phyloP scores from a whole-genome alignment of 768 basidiomycete genomes.

The Termitomyces sp. region DNA sequence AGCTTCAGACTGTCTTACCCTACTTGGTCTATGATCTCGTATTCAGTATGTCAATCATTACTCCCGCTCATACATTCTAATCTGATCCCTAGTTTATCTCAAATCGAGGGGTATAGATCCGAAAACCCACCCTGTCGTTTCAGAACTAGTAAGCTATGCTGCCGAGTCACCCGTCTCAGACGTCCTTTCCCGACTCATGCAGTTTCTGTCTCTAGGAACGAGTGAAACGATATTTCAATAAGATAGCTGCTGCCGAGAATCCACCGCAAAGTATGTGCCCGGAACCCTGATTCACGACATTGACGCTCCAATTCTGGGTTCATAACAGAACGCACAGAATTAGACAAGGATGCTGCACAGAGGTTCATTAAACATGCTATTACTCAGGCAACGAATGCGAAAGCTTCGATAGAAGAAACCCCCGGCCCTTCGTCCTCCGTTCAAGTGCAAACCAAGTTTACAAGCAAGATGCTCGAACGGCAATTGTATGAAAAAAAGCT shows the following conservation, averaged over 20 bases:
- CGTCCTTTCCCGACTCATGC: background rate
- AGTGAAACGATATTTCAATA: slow-evolving; percentile 76
- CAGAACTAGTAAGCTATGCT: slow-evolving; percentile 51
- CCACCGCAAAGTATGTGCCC: slow-evolving; percentile 45
- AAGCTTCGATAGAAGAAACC: slow-evolving; percentile 28
- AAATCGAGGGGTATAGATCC: slow-evolving; percentile 79
- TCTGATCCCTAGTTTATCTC: slow-evolving; percentile 56
- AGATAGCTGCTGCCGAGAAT: slow-evolving; percentile 72
- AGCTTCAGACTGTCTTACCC: slow-evolving; percentile 72
- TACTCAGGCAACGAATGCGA: slow-evolving; percentile 45
- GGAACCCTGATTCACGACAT: background rate
- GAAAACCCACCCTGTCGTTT: slow-evolving; percentile 66
- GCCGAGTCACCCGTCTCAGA: slow-evolving; percentile 11
- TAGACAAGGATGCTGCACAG: slow-evolving; percentile 75
- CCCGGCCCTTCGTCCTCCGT: slow-evolving; percentile 19
- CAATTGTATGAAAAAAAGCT: slow-evolving; percentile 56
- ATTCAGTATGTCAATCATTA: slow-evolving; percentile 52
- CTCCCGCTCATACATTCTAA: slow-evolving; percentile 2
- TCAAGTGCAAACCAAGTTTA: slow-evolving; percentile 49
- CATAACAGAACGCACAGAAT: slow-evolving; percentile 31
- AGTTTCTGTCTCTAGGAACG: slow-evolving; percentile 46
- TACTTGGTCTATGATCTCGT: slow-evolving; percentile 81
- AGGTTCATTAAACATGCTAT: slow-evolving; percentile 86
- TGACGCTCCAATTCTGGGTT: background rate
- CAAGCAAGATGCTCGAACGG: slow-evolving; percentile 69